These are phyloP conservation scores for Ceratocystis cubensis DNA, from an alignment of 2,329 filamentous ascomycete species.

Conservation along the genomic window DNA sequence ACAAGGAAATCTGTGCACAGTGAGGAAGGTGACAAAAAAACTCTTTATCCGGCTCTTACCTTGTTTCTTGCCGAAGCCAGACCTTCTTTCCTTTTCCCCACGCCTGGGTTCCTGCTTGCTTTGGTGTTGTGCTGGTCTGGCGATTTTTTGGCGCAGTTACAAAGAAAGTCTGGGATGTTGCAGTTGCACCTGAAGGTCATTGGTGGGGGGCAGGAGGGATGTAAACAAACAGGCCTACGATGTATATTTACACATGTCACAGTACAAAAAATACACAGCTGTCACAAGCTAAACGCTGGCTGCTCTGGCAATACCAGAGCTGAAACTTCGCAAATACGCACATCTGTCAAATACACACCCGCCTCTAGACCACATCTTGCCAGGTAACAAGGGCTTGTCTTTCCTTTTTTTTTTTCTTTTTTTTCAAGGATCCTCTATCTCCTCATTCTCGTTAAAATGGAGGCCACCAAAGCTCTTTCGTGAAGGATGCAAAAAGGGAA, in stretches of 20 bases:
- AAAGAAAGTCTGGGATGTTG: background rate
- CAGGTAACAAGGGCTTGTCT: background rate
- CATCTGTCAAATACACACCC: background rate
- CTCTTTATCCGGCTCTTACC: slow-evolving; percentile 3
- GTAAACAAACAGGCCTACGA: slow-evolving; percentile 14
- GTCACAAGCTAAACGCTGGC: background rate
- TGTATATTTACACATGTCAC: background rate
- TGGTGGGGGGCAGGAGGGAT: slow-evolving; percentile 5
- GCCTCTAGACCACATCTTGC: background rate
- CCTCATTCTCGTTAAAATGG: slow-evolving; percentile 6
- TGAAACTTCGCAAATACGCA: too few species aligned
- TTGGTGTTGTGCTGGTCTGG: background rate
- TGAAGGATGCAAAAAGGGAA: slow-evolving; percentile 3
- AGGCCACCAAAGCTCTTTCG: slow-evolving; percentile 6
- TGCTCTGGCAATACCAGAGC: background rate
- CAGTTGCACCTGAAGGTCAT: slow-evolving; percentile 4
- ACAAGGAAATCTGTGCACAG: background rate
- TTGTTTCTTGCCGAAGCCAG: background rate
- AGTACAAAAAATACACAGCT: background rate
- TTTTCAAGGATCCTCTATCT: background rate
- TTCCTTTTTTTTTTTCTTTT: background rate
- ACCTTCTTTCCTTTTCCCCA: slow-evolving; percentile 6
- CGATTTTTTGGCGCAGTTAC: slow-evolving; percentile 10
- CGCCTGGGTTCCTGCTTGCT: background rate
- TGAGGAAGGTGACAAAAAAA: background rate